Evolutionary conservation across 78 protist species (phyloP).

Genomic region (Dictyostelium firmibasis): DNA sequence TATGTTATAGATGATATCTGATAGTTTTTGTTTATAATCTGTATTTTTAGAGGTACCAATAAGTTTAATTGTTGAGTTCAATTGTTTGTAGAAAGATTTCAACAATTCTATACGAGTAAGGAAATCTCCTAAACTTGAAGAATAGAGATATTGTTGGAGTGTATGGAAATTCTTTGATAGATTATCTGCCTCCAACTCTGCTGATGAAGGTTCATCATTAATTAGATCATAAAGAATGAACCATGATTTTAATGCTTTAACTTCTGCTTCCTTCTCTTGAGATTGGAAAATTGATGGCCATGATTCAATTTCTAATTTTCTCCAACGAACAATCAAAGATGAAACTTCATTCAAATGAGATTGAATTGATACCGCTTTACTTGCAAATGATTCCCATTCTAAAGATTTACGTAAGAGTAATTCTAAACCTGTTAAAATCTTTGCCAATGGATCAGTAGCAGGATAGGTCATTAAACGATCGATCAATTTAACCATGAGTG

Average conservation of each 20-base stretch:
- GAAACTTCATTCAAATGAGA: conserved; percentile 18
- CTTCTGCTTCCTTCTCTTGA: conserved; percentile 56
- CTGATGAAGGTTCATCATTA: conserved; percentile 42
- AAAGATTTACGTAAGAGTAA: conserved; percentile 77
- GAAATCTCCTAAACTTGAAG: conserved; percentile 82
- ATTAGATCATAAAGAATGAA: conserved; percentile 50
- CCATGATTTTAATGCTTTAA: conserved; percentile 67
- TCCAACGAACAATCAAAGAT: conserved; percentile 86
- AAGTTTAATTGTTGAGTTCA: background rate
- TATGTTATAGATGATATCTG: conserved; percentile 21
- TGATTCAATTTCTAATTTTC: conserved; percentile 84
- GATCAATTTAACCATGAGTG: conserved; percentile 10
- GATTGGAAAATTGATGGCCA: conserved; percentile 86
- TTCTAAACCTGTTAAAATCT: conserved; percentile 87
- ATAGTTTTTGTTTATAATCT: conserved; percentile 20
- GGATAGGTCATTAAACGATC: conserved; percentile 67
- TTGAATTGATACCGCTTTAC: conserved; percentile 48
- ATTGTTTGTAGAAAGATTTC: conserved; percentile 55
- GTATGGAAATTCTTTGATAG: conserved; percentile 26
- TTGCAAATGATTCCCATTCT: conserved; percentile 86
- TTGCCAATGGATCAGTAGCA: conserved; percentile 75
- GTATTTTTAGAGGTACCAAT: too few relatives aligned
- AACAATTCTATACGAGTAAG: conserved; percentile 69
- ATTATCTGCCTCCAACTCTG: background rate
- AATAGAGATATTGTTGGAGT: conserved; percentile 48